Base-by-base conservation (phyloP, 2,329 filamentous ascomycete species). In the Paraphaeosphaeria minitans region DNA sequence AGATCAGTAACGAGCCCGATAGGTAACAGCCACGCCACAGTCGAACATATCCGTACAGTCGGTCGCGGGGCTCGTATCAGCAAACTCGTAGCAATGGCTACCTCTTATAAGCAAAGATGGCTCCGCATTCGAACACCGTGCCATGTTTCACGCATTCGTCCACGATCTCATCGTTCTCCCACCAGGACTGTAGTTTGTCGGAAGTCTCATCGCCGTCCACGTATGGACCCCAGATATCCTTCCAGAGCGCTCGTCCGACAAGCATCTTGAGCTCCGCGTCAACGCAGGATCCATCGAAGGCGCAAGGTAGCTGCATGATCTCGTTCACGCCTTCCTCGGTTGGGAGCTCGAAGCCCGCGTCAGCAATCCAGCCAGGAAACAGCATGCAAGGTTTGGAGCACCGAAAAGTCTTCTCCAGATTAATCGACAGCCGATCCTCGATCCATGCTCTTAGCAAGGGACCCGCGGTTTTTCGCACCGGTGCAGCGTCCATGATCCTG, bases 401-500 rank as follows among this genome's bases (percentile, higher is more conserved):
- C 9, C 85, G 82, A 56, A 85, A 87, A 16, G 82, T 77, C 22
- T 80, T 79, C 67, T 87, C 84, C 0, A 91, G 74, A 57, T 87
- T 87, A 7, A 84, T 71, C 1, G 88, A 71, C 0, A 91, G 77
- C 53, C 89, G 79, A 3, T 84, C 80, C 45, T 89, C 85, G 2
- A 91, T 77, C 88, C 88, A 91, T 0, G 78, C 72, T 37, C 83
- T 79, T 68, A 91, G 76, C 1, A 77, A 76, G 0, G 85, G 85
- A 0, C 88, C 89, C 24, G 86, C 77, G 0, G 83, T 86, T 1
- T 79, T 75, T 3, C 82, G 76, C 0, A 83, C 77, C 0, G 89
- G 89, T 8, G 84, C 77, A 0, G 88, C 86, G 57, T 91, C 86
- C 62, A 90, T 84, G 19, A 90, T 75, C 0, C 83, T 83, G 16